Base-by-base conservation (phyloP, 2,329 filamentous ascomycete species). In the Alternaria sp. region DNA sequence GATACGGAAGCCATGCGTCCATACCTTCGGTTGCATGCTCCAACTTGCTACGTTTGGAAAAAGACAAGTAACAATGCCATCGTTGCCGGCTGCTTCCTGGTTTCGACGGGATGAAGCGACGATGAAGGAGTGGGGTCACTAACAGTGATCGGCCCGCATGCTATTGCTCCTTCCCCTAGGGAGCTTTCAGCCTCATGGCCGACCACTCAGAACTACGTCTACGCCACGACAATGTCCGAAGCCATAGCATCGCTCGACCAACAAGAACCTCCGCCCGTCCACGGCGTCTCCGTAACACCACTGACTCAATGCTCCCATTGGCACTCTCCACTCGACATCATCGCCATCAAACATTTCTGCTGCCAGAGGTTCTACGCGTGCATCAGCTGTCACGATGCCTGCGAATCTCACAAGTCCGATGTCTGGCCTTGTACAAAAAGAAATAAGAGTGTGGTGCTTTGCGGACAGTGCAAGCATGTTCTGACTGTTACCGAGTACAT, bases 331-430 rank as follows among this genome's bases (percentile, higher is more conserved):
- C 69, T 76, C 49, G 75, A 77, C 66, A 74, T 76, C 58, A 74
- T 77, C 56, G 73, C 75, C 54, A 76, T 77, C 57, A 72, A 76
- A 39, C 73, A 77, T 50, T 63, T 63, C 45, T 77, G 75, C 65
- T 77, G 75, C 65, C 51, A 63, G 14, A 75, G 72, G 50, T 77
- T 76, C 61, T 77, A 77, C 61, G 74, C 74, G 6, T 77, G 75
- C 61, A 74, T 76, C 28, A 68, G 58, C 44, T 77, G 75, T 31
- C 75, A 77, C 53, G 63, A 74, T 42, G 64, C 58, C 9, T 48
- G 62, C 11, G 73, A 76, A 48, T 49, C 65, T 3, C 75, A 77
- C 51, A 39, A 26, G 5, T 60, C 71, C 6, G 61, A 23, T 1
- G 51, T 71, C 0, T 77, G 75, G 74, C 66, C 63, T 0, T 51